Base-by-base conservation (phyloP, 139 green algal genomes). In the Chlorella sp. region DNA sequence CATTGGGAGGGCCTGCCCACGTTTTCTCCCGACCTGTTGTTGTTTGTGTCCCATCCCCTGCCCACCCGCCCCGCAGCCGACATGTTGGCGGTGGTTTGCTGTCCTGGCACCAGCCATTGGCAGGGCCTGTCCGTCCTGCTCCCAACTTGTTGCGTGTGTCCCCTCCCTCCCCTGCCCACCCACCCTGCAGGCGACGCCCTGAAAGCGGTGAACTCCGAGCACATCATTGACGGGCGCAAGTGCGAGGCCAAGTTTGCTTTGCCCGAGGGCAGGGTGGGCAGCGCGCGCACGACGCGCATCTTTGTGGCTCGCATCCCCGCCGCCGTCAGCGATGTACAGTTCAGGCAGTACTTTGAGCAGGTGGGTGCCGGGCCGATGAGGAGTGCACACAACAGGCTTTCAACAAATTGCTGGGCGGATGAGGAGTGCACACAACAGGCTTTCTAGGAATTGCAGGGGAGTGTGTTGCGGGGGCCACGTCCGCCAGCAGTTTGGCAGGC, bases 251-350 rank as follows among this genome's bases (percentile, higher is more conserved):
- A 97, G 92, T 89, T 96, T 34, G 96, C 96, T 0, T 89, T 97
- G 82, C 96, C 96, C 0, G 96, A 97, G 94, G 95, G 89, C 93
- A 86, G 82, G 68, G 71, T 88, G 19, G 89, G 88, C 40, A 83
- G 53, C 22, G 88, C 87, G 32, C 69, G 86, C 26, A 97, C 95
- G 16, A 97, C 95, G 0, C 92, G 97, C 60, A 97, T 98, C 91
- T 98, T 98, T 94, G 96, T 98, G 1, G 97, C 96, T 0, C 94
- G 97, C 75, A 97, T 98, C 83, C 97, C 96, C 0, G 91, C 94
- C 9, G 93, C 92, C 0, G 96, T 98, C 0, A 94, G 92, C 4
- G 96, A 98, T 64, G 85, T 85, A 0, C 91, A 97, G 89, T 98
- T 98, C 89, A 85, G 95, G 12, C 73, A 88, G n/a, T 97, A 98